Conservation (phyloP, 139 green algal genomes). For the Volvox africanus region DNA sequence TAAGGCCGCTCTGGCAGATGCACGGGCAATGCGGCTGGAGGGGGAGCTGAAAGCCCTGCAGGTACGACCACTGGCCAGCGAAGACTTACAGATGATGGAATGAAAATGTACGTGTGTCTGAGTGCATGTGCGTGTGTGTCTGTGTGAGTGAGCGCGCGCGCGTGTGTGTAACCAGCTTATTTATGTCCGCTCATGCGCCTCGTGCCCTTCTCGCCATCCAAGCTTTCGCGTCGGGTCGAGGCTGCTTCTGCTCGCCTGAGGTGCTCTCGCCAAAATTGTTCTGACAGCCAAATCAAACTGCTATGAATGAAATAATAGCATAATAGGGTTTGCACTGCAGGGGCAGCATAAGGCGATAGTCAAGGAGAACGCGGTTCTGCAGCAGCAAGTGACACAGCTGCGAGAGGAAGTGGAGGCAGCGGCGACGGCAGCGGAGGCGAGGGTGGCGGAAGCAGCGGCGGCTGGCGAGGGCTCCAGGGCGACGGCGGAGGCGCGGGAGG, state of each 20-base stretch:
- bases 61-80: not conserved
- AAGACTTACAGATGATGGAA: no score
- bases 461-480: not conserved
- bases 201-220: no score
- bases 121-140: no score
- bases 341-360: not conserved
- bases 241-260: no score
- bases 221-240: no score
- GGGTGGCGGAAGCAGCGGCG: not conserved
- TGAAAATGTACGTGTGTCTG: no score
- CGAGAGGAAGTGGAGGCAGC: not conserved
- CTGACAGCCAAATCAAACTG: no score
- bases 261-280: no score
- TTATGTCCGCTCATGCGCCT: no score
- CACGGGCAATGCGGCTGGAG: slow-evolving; percentile 54
- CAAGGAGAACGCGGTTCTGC: not conserved
- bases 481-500: slow-evolving; percentile 32
- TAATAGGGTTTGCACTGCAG: not conserved
- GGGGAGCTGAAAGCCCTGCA: slow-evolving; percentile 62
- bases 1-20: slow-evolving; percentile 39
- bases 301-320: no score
- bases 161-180: no score
- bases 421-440: not conserved
- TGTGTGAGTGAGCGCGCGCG: no score
- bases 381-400: not conserved